These are phyloP conservation scores for Evansstolkia leycettana DNA, from an alignment of 495 filamentous ascomycete species.

Conservation along the genomic window DNA sequence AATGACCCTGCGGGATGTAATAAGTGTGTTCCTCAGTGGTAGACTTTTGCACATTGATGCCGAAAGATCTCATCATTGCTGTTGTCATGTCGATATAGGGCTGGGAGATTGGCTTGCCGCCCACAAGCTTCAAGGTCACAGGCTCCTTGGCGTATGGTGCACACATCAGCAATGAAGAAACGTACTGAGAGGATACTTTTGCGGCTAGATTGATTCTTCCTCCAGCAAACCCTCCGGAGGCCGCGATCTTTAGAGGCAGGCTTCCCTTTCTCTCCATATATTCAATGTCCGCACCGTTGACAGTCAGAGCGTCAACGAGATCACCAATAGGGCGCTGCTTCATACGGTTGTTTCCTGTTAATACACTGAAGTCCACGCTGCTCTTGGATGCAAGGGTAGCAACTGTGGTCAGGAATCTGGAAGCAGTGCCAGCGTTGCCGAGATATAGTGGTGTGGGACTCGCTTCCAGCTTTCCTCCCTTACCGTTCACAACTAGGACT, in stretches of 20 bases:
- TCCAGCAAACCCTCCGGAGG: slow-evolving; percentile 77
- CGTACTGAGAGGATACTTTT: slow-evolving; percentile 93
- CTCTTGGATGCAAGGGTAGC: slow-evolving; percentile 67
- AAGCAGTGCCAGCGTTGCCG: slow-evolving; percentile 93
- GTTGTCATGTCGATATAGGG: slow-evolving; percentile 98
- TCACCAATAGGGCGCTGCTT: slow-evolving; percentile 88
- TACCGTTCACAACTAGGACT: slow-evolving; percentile 79
- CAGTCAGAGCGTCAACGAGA: slow-evolving; percentile 80
- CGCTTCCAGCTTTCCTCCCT: slow-evolving; percentile 72
- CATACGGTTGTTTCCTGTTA: slow-evolving; percentile 95
- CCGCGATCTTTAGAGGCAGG: slow-evolving; percentile 72
- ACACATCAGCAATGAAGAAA: slow-evolving; percentile 92
- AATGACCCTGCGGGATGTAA: slow-evolving; percentile 77
- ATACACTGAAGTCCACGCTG: slow-evolving; percentile 51
- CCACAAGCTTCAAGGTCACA: slow-evolving; percentile 78
- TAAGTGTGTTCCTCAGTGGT: slow-evolving; percentile 76
- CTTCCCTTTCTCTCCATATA: slow-evolving; percentile 70
- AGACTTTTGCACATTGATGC: slow-evolving; percentile 65
- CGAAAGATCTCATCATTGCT: slow-evolving; percentile 93
- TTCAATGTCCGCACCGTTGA: slow-evolving; percentile 70
- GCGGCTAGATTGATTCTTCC: slow-evolving; percentile 86
- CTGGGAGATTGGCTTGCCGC: slow-evolving; percentile 92
- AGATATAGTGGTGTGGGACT: slow-evolving; percentile 71
- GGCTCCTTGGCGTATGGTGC: slow-evolving; percentile 92
- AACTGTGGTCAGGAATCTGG: slow-evolving; percentile 88